phyloP scores from a whole-genome alignment of 2,329 filamentous ascomycete species.

The Aureobasidium musti region DNA sequence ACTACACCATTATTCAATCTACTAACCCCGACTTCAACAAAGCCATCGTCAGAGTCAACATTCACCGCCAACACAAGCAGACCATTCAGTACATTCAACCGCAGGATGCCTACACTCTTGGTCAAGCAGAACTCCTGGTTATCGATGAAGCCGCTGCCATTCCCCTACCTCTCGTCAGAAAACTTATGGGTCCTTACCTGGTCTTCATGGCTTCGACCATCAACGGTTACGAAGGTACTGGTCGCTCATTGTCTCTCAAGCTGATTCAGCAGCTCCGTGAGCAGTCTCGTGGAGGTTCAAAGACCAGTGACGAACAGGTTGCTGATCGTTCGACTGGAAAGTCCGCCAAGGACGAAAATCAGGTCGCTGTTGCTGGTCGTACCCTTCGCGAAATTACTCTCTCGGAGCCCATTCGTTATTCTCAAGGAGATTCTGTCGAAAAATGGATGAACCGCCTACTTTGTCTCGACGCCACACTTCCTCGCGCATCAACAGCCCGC shows the following conservation, averaged over 20 bases:
- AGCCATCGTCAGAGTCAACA: slow-evolving; percentile 94
- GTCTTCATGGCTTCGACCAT: slow-evolving; percentile 99
- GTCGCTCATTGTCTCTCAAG: slow-evolving; percentile 90
- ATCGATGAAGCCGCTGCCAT: slow-evolving; percentile 98
- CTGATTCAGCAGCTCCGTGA: slow-evolving; percentile 96
- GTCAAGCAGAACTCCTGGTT: slow-evolving; percentile 91
- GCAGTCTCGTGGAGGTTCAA: slow-evolving; percentile 71
- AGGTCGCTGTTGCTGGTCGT: slow-evolving; percentile 64
- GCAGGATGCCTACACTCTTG: slow-evolving; percentile 90
- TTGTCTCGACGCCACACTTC: slow-evolving; percentile 89
- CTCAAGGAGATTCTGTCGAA: slow-evolving; percentile 85
- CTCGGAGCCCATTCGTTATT: slow-evolving; percentile 91
- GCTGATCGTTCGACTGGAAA: slow-evolving; percentile 79
- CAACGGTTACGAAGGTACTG: slow-evolving; percentile 97
- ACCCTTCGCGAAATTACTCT: slow-evolving; percentile 90
- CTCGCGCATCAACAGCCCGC: slow-evolving; percentile 71
- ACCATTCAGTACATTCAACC: slow-evolving; percentile 99
- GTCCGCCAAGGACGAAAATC: slow-evolving; percentile 63
- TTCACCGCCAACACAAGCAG: slow-evolving; percentile 91
- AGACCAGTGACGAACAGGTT: slow-evolving; percentile 62
- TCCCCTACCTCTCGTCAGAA: slow-evolving; percentile 84
- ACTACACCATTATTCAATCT: slow-evolving; percentile 97
- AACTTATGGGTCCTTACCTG: slow-evolving; percentile 93
- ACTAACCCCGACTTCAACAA: slow-evolving; percentile 99
- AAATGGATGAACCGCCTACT: slow-evolving; percentile 95